Conservation (phyloP, 169 alveolate species). For the Amoebophrya sp. region DNA sequence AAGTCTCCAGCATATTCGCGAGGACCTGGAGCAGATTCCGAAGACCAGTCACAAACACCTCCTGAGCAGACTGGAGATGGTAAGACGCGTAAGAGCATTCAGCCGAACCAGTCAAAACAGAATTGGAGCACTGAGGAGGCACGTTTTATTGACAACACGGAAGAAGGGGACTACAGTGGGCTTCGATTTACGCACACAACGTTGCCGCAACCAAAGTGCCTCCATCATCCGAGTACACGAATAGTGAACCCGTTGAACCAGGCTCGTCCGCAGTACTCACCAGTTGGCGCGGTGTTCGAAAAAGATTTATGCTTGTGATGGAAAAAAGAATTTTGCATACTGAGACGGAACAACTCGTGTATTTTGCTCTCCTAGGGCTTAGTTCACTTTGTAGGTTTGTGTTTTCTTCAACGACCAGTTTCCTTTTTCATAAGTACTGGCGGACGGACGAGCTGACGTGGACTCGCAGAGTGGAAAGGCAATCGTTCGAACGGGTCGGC, state of each 20-base stretch:
- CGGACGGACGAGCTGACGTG: conserved; percentile 14
- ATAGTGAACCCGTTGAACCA: neutral
- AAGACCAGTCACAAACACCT: neutral
- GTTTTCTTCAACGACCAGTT: neutral
- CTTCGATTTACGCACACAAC: neutral
- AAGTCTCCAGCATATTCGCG: neutral
- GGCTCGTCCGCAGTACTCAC: neutral
- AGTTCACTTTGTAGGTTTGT: too few species aligned
- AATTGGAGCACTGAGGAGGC: neutral
- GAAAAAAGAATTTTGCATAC: too few species aligned
- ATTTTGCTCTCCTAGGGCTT: neutral
- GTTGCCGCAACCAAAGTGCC: neutral
- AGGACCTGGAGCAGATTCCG: neutral
- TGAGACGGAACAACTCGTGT: neutral
- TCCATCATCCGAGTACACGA: neutral
- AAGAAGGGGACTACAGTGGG: neutral
- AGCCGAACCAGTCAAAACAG: neutral
- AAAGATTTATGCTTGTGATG: too few species aligned
- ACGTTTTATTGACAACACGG: neutral
- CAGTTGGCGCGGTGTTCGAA: neutral
- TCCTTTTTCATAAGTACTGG: neutral
- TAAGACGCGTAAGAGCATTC: neutral
- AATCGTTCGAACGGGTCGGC: neutral
- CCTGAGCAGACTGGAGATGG: neutral
- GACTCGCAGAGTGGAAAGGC: neutral